Conservation (phyloP, 2,329 filamentous ascomycete species). For the Trichoderma sp. region DNA sequence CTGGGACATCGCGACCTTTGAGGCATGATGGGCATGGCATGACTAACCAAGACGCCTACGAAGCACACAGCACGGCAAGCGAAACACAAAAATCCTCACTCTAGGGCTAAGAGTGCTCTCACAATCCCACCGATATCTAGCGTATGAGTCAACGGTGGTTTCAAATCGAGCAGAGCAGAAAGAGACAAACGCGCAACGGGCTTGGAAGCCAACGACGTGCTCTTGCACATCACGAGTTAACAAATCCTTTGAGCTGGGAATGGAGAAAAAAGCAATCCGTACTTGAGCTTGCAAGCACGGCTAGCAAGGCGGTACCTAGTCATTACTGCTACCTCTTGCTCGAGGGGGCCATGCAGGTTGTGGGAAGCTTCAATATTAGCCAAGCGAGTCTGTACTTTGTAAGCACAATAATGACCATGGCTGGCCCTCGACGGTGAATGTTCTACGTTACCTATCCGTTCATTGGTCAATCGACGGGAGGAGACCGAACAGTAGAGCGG, state of each 20-base stretch:
- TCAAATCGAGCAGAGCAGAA: neutral
- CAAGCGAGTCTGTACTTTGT: slow-evolving; percentile 12
- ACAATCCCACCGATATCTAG: neutral
- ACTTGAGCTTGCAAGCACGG: neutral
- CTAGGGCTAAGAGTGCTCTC: neutral
- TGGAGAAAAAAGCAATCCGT: neutral
- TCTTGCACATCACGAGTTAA: neutral
- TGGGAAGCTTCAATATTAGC: neutral
- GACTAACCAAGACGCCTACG: neutral
- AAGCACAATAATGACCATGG: slow-evolving; percentile 18
- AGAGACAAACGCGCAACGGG: neutral
- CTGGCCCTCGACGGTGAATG: slow-evolving; percentile 1
- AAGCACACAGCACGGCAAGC: neutral
- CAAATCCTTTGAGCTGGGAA: neutral
- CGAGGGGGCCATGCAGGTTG: neutral
- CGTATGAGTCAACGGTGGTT: neutral
- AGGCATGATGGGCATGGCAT: neutral
- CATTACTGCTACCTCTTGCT: neutral
- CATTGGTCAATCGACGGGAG: slow-evolving; percentile 19
- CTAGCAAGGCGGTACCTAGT: neutral
- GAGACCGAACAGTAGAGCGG: neutral
- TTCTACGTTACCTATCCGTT: slow-evolving; percentile 18
- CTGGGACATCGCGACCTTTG: neutral
- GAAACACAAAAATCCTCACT: neutral
- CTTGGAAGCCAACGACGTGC: neutral